Evolutionary conservation across 306 rosid species (phyloP), one percentile per base, ranked within the genome.

Genomic region (Corylus avellana): DNA sequence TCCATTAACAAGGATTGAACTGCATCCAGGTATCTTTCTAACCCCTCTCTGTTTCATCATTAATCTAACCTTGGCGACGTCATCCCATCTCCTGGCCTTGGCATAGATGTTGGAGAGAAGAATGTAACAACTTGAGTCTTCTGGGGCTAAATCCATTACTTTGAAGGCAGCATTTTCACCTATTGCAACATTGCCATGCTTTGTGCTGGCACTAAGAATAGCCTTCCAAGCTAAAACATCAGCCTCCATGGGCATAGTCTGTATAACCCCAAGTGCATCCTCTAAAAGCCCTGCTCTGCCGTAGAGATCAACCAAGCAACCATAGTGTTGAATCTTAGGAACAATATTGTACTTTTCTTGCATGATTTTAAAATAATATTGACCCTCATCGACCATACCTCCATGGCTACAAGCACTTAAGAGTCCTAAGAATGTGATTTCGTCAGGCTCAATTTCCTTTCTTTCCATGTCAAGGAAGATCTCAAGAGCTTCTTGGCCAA

Each of bases 351-450:
- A 85, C 72, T 90, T 86, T 55, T 66, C 86, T 63, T 87, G 85
- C 91, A 91, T 91, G 67, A 77, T 77, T 74, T 91, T 69, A 69
- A 88, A 88, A 72, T 81, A 85, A 61, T 74, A 75, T 76, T 73
- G 72, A 42, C 90, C 91, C 73, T 84, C 91, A 1, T 84, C 80
- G 70, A 78, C 72, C 22, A 85, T 83, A 67, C 88, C 92, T 57
- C 81, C 88, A 83, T 88, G 94, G 76, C 76, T 90, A 81, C 94
- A 90, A 76, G 91, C 91, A 67, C 79, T 80, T 13, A 88, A 59
- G 74, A 91, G 84, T 25, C 84, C 85, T 8, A 87, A 70, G 85
- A 90, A 88, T 58, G 90, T 85, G 77, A 90, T 84, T 37, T 76
- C 83, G 47, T 88, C 87, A 7, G 88, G 90, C 75, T 66, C 57